Percentiles rank a stretch among this genome's conserved stretches.
These are phyloP conservation scores for Peltaster fructicola DNA, from an alignment of 2,329 filamentous ascomycete species.

Conservation along the genomic window DNA sequence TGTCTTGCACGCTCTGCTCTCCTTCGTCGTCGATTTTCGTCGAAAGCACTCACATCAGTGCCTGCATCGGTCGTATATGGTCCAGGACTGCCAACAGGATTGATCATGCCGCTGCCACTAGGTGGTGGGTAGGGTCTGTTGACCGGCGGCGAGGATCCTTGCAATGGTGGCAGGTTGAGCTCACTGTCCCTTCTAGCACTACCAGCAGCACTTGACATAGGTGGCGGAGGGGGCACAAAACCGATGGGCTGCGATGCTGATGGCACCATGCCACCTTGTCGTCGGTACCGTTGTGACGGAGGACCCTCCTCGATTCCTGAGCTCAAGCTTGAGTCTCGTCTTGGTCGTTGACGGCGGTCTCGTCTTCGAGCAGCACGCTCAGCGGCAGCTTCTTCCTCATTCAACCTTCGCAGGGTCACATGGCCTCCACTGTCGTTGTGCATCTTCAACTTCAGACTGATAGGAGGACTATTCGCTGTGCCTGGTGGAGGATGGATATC, in stretches of 20 bases:
- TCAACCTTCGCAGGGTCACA: slow-evolving; percentile 43
- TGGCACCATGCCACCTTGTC: slow-evolving; percentile 6
- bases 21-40: slow-evolving; percentile 34
- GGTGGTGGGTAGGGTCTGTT: slow-evolving; percentile 3
- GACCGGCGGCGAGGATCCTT: slow-evolving; percentile 1
- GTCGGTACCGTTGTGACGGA: slow-evolving; percentile 5
- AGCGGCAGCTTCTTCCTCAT: slow-evolving; percentile 44
- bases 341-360: slow-evolving; percentile 22
- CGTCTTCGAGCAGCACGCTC: slow-evolving; percentile 37
- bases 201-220: slow-evolving; percentile 11
- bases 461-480: slow-evolving; percentile 32
- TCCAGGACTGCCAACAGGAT: slow-evolving; percentile 15
- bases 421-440: slow-evolving; percentile 41
- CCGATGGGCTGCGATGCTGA: slow-evolving; percentile 16
- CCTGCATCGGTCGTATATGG: slow-evolving; percentile 21
- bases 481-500: too few relatives aligned
- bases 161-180: slow-evolving; percentile 12
- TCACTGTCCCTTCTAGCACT: slow-evolving; percentile 7
- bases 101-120: slow-evolving; percentile 12
- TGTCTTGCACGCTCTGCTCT: slow-evolving; percentile 34
- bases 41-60: slow-evolving; percentile 28
- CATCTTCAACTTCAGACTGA: slow-evolving; percentile 48
- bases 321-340: slow-evolving; percentile 18
- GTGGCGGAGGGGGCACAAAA: slow-evolving; percentile 15
- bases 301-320: slow-evolving; percentile 23